Evolutionary conservation across 2,329 filamentous ascomycete genomes (phyloP).

Genomic region (Trichothecium sympodiale): DNA sequence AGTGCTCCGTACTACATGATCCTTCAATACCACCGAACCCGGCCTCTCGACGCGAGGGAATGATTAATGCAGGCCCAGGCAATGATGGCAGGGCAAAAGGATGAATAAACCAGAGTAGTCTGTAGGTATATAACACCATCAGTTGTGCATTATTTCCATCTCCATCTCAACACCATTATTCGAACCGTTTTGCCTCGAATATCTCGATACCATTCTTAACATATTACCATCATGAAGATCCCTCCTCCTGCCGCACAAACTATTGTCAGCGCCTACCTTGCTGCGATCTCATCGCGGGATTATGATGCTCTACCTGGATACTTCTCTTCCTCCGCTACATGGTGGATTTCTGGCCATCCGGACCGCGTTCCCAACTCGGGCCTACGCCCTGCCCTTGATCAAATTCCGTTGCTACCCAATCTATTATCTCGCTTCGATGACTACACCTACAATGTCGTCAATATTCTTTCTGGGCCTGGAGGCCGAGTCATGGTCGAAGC

Average conservation of each 20-base stretch:
- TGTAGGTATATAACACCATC: too few species aligned
- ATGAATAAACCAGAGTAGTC: too few species aligned
- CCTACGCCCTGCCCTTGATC: not conserved
- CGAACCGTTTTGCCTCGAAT: too few species aligned
- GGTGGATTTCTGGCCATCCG: constrained; percentile 1
- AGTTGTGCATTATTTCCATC: too few species aligned
- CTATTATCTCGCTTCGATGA: not conserved
- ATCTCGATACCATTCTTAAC: too few species aligned
- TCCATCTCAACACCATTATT: too few species aligned
- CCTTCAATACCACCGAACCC: too few species aligned
- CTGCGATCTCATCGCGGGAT: not conserved
- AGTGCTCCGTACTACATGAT: too few species aligned
- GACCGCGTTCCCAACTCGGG: not conserved
- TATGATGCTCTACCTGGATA: not conserved
- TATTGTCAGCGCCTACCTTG: not conserved
- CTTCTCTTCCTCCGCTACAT: not conserved
- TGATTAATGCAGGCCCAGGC: too few species aligned
- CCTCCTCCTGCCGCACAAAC: not conserved
- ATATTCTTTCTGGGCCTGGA: not conserved
- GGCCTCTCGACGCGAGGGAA: too few species aligned
- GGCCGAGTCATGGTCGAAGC: not conserved
- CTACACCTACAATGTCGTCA: not conserved
- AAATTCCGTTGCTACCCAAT: not conserved
- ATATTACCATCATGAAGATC: too few species aligned
- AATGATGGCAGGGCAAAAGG: too few species aligned